Evolutionary conservation across 306 rosid genomes (phyloP).

Genomic region (Prunus campanulata): DNA sequence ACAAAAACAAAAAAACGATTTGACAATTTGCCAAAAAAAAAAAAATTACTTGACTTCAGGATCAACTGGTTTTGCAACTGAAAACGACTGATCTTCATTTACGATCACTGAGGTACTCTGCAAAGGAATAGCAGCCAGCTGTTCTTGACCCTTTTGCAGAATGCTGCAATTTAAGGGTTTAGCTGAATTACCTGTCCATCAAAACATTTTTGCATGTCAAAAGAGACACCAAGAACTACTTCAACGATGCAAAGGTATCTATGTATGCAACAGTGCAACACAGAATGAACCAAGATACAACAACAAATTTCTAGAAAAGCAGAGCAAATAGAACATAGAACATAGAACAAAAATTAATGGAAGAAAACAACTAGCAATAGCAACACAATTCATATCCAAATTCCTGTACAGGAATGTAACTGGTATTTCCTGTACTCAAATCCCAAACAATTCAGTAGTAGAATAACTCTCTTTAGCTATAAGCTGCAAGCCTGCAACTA

Average conservation of each 20-base stretch:
- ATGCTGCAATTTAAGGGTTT: conserved; percentile 33
- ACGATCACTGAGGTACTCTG: conserved; percentile 35
- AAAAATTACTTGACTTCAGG: conserved; percentile 51
- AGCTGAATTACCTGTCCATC: conserved; percentile 48
- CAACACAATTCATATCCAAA: not conserved
- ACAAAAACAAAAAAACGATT: conserved; percentile 12
- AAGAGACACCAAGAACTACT: conserved; percentile 16
- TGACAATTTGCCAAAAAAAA: not conserved
- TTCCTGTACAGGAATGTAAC: not conserved
- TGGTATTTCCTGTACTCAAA: not conserved
- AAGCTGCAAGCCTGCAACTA: no score
- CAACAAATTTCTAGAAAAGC: not conserved
- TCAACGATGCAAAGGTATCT: not conserved
- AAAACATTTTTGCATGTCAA: conserved; percentile 15
- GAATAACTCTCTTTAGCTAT: not conserved
- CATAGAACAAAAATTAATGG: not conserved
- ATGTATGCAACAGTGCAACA: not conserved
- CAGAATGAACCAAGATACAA: not conserved
- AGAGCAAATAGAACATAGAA: not conserved
- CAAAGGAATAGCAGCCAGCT: conserved; percentile 28
- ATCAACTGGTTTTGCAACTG: conserved; percentile 33
- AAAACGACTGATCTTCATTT: conserved; percentile 34
- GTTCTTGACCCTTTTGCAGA: conserved; percentile 36
- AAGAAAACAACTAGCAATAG: not conserved
- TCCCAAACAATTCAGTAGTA: not conserved